Conservation (phyloP, 805 yeast genomes). For the Candida nemodendra region DNA sequence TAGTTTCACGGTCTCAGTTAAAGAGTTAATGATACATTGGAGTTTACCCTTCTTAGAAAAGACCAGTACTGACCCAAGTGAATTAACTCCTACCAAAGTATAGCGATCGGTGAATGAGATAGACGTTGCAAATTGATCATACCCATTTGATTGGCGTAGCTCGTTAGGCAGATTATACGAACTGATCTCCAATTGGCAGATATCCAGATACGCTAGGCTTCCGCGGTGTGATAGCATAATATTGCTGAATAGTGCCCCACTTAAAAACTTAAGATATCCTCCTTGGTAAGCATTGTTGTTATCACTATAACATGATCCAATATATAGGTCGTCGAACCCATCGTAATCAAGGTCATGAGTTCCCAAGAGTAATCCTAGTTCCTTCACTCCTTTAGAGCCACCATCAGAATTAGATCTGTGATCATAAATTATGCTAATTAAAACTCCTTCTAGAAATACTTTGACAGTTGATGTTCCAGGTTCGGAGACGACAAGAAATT, state of each 20-base stretch:
- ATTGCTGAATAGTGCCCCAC: slow-evolving; percentile 21
- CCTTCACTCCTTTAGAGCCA: slow-evolving; percentile 43
- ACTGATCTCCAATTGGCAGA: slow-evolving; percentile 10
- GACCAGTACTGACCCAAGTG: slow-evolving; percentile 38
- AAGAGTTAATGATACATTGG: background rate
- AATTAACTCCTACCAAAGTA: slow-evolving; percentile 38
- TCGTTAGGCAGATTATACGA: slow-evolving; percentile 19
- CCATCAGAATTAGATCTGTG: slow-evolving; percentile 27
- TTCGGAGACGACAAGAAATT: slow-evolving; percentile 44
- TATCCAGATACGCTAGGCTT: slow-evolving; percentile 2
- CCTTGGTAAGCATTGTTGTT: slow-evolving; percentile 26
- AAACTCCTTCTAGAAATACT: slow-evolving; percentile 27
- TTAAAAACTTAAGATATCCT: slow-evolving; percentile 37
- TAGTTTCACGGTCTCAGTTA: too few relatives aligned
- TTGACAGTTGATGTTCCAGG: slow-evolving; percentile 51
- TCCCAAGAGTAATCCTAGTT: slow-evolving; percentile 35
- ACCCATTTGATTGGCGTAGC: slow-evolving; percentile 24
- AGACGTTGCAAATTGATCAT: slow-evolving; percentile 43
- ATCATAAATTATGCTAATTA: slow-evolving; percentile 22
- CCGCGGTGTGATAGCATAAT: slow-evolving; percentile 1
- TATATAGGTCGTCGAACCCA: slow-evolving; percentile 40
- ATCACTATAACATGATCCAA: slow-evolving; percentile 42
- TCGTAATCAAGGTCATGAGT: slow-evolving; percentile 36
- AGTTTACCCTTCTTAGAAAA: slow-evolving; percentile 25
- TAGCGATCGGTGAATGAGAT: slow-evolving; percentile 28